Conservation (phyloP, 2,329 filamentous ascomycete genomes). For the Cladosporium colombiae region DNA sequence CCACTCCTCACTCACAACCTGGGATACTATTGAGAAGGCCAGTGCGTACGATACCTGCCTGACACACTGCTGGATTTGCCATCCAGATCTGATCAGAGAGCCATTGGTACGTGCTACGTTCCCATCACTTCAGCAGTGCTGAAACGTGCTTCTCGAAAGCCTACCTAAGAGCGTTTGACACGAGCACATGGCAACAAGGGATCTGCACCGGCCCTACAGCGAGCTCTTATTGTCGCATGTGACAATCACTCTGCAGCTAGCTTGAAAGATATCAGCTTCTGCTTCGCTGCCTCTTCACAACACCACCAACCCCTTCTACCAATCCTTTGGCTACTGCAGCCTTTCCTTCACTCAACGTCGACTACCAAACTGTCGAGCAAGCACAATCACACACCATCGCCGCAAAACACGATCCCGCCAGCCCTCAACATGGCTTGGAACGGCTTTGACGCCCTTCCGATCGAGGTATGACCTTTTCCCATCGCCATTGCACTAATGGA, state of each 20-base stretch:
- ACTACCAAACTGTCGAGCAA: background rate
- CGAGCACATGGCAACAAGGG: background rate
- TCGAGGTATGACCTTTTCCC: conserved; percentile 27
- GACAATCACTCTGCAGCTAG: background rate
- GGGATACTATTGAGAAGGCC: too few species aligned
- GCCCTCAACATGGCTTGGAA: conserved; percentile 17
- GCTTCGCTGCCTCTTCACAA: background rate
- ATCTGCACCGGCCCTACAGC: background rate
- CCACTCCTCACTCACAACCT: background rate
- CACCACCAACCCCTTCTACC: background rate
- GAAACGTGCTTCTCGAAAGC: background rate
- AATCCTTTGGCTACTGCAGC: background rate
- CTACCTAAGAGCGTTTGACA: background rate
- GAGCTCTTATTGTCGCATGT: background rate
- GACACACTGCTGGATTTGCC: background rate
- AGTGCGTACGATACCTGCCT: background rate
- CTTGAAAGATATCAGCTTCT: background rate
- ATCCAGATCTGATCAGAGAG: background rate
- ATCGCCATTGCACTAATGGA: background rate
- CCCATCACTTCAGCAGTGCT: background rate
- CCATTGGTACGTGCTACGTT: background rate
- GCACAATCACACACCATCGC: background rate
- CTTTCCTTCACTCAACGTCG: background rate
- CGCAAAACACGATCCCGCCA: background rate
- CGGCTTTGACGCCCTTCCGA: conserved; percentile 30